These are phyloP conservation scores for Mrakia frigida DNA, from an alignment of 768 basidiomycete genomes.

Conservation along the genomic window DNA sequence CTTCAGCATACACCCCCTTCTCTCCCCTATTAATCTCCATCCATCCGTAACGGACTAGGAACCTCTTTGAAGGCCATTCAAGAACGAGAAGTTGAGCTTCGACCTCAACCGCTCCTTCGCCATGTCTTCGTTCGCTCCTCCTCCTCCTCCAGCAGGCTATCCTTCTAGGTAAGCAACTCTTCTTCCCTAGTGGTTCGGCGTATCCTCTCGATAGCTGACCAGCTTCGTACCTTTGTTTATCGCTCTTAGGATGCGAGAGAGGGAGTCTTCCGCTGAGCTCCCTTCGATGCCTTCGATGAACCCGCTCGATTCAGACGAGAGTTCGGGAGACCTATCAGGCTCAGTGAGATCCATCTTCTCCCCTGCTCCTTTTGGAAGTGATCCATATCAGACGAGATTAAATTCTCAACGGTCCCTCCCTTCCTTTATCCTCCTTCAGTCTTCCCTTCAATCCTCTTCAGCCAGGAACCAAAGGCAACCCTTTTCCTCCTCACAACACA, in stretches of 20 bases:
- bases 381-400: too few species aligned
- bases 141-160: background rate
- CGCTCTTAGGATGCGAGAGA: background rate
- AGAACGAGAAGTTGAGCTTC: background rate
- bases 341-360: background rate
- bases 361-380: background rate
- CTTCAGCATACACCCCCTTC: background rate
- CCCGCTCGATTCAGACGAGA: slow-evolving; percentile 19
- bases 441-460: too few species aligned
- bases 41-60: background rate
- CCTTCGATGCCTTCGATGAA: slow-evolving; percentile 22
- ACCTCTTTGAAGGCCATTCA: background rate
- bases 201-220: background rate
- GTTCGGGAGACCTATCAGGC: slow-evolving; percentile 1
- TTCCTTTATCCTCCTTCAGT: too few species aligned
- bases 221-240: background rate
- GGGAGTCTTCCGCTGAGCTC: slow-evolving; percentile 6
- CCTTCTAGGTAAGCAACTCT: background rate
- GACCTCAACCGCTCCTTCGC: background rate
- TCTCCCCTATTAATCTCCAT: background rate
- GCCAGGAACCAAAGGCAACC: background rate
- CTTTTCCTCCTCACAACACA: background rate
- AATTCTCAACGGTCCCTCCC: background rate
- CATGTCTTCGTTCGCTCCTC: background rate
- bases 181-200: background rate